These are phyloP conservation scores for Phytopythium aichiense DNA, from an alignment of 352 stramenopile species.

Conservation along the genomic window DNA sequence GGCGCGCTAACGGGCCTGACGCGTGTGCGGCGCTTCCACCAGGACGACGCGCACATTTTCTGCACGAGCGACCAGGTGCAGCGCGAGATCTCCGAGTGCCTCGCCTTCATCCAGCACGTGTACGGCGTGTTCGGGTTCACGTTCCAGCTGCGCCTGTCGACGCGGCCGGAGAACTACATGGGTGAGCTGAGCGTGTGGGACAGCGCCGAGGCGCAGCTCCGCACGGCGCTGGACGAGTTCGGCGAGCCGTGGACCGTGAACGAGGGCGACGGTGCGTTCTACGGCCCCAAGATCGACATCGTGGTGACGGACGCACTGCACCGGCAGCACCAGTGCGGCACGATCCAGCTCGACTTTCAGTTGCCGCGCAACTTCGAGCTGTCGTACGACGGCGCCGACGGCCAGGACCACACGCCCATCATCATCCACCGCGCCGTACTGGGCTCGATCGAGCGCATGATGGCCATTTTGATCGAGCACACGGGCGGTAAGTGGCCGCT, in stretches of 20 bases:
- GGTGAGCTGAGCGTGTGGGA: slow-evolving; percentile 93
- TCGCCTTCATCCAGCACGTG: slow-evolving; percentile 94
- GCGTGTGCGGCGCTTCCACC: slow-evolving; percentile 96
- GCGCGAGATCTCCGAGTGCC: slow-evolving; percentile 92
- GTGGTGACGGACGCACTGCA: slow-evolving; percentile 97
- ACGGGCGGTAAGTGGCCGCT: slow-evolving; percentile 95
- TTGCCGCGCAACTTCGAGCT: slow-evolving; percentile 96
- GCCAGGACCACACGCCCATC: slow-evolving; percentile 90
- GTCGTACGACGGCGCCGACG: slow-evolving; percentile 88
- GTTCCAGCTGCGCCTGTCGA: slow-evolving; percentile 93
- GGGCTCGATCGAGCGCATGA: slow-evolving; percentile 97
- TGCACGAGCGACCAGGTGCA: slow-evolving; percentile 95
- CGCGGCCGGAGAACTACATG: slow-evolving; percentile 93
- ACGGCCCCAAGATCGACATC: slow-evolving; percentile 98
- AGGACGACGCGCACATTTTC: slow-evolving; percentile 99
- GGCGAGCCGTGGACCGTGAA: slow-evolving; percentile 84
- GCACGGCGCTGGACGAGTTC: slow-evolving; percentile 62
- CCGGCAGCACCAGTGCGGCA: slow-evolving; percentile 96
- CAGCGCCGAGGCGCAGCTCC: slow-evolving; percentile 79
- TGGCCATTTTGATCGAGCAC: slow-evolving; percentile 98
- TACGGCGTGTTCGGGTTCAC: slow-evolving; percentile 95
- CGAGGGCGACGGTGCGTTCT: slow-evolving; percentile 95
- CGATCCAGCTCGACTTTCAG: slow-evolving; percentile 98
- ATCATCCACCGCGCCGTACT: slow-evolving; percentile 98
- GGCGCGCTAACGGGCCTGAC: slow-evolving; percentile 96